Percentiles rank a stretch among this genome's conserved stretches.
Conservation (phyloP, 1,139 yeast species). For the Kodamaea alishanica region DNA sequence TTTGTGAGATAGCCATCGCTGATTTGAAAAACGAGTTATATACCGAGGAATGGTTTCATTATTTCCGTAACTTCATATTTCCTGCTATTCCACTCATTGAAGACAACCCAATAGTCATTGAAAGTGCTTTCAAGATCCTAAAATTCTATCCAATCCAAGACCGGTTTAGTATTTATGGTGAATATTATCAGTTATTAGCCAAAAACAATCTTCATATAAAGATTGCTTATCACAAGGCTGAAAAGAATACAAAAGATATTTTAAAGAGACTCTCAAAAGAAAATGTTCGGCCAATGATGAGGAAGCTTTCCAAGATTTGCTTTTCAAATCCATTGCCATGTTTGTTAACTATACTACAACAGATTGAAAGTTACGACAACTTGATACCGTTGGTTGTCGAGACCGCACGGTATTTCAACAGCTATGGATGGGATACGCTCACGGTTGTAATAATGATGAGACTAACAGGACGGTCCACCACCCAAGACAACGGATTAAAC, state of each 20-base stretch:
- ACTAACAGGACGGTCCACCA: constrained; percentile 64
- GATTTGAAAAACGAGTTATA: constrained; percentile 26
- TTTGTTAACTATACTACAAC: constrained; percentile 57
- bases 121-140: constrained; percentile 58
- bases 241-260: constrained; percentile 75
- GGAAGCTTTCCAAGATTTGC: constrained; percentile 72
- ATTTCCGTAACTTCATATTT: constrained; percentile 61
- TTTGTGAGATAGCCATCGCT: constrained; percentile 56
- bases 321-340: constrained; percentile 82
- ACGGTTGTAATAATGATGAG: constrained; percentile 72
- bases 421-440: constrained; percentile 82
- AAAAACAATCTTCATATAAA: constrained; percentile 59
- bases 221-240: constrained; percentile 65
- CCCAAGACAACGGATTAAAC: constrained; percentile 77
- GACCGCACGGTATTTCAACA: constrained; percentile 74
- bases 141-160: constrained; percentile 54
- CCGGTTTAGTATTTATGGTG: constrained; percentile 82
- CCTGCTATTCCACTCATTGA: constrained; percentile 63
- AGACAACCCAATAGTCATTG: constrained; percentile 60
- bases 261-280: constrained; percentile 86
- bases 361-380: constrained; percentile 90
- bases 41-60: constrained; percentile 53
- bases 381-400: constrained; percentile 75
- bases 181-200: constrained; percentile 55
- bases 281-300: constrained; percentile 72